These are phyloP conservation scores for Nigrospora osmanthi DNA, from an alignment of 2,329 filamentous ascomycete species.

Conservation along the genomic window DNA sequence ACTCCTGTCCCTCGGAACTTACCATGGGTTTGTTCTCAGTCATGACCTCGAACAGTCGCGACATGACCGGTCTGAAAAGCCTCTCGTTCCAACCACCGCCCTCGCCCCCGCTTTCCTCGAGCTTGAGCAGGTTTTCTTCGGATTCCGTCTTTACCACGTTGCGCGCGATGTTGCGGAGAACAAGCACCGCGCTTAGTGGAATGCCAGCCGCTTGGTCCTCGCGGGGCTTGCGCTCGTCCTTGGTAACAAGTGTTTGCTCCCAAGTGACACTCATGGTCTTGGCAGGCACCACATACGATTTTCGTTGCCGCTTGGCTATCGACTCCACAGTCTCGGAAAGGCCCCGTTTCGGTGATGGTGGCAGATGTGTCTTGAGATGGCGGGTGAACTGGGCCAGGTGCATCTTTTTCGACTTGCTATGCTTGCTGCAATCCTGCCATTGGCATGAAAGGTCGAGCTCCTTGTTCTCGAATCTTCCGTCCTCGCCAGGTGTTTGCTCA, in stretches of 20 bases:
- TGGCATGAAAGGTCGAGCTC: constrained; percentile 50
- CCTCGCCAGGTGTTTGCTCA: constrained; percentile 42
- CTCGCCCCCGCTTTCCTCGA: constrained; percentile 36
- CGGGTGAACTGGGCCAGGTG: constrained; percentile 44
- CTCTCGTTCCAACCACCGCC: constrained; percentile 57
- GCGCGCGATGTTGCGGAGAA: constrained; percentile 70
- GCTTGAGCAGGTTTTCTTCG: constrained; percentile 44
- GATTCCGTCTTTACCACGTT: constrained; percentile 56
- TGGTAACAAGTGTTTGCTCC: constrained; percentile 47
- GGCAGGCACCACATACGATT: constrained; percentile 44
- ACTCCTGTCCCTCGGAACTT: constrained; percentile 13
- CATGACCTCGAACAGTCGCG: constrained; percentile 60
- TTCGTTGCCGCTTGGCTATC: constrained; percentile 24
- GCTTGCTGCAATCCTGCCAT: constrained; percentile 61
- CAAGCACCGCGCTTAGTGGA: constrained; percentile 68
- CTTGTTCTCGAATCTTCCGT: constrained; percentile 49
- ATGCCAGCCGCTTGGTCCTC: constrained; percentile 64
- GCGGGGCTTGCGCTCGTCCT: constrained; percentile 51
- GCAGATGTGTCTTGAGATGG: constrained; percentile 64
- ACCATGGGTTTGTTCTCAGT: constrained; percentile 59
- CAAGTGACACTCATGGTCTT: constrained; percentile 46
- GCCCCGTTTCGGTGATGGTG: constrained; percentile 25
- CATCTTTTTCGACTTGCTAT: constrained; percentile 34
- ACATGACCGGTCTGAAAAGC: constrained; percentile 58
- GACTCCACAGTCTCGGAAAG: constrained; percentile 16